Conservation (phyloP, 2,329 filamentous ascomycete species). For the Diaporthe ilicicola region DNA sequence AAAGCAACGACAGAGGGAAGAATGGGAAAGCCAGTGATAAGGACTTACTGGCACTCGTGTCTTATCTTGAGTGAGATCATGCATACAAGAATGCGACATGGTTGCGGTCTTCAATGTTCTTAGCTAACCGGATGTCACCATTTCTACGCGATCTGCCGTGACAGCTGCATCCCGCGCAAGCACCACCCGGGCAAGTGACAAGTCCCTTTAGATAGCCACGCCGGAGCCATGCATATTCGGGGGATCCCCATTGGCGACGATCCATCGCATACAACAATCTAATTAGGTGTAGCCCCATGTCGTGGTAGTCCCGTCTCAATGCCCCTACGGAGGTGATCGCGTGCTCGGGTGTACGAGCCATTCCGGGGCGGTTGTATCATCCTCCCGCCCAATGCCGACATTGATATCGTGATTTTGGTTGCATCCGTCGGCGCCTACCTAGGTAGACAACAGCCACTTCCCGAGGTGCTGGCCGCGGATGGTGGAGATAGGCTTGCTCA, state of each 20-base stretch:
- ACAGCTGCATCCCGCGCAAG: conserved; percentile 5
- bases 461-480: neutral
- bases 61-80: neutral
- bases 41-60: neutral
- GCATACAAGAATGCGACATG: neutral
- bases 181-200: conserved; percentile 10
- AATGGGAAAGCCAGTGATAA: neutral
- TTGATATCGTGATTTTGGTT: conserved; percentile 13
- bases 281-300: neutral
- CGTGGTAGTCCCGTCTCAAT: neutral
- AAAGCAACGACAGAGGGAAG: neutral
- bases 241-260: neutral
- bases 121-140: conserved; percentile 20
- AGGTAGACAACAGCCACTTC: neutral
- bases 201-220: conserved; percentile 2
- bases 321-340: neutral
- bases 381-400: conserved; percentile 14
- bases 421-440: neutral
- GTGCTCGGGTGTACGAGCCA: neutral
- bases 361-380: conserved; percentile 17
- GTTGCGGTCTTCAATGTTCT: neutral
- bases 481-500: neutral
- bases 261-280: neutral
- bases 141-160: conserved; percentile 10
- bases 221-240: neutral